Evolutionary conservation across 805 yeast species (phyloP), one percentile per base, ranked within the genome.

Genomic region (Starmerella roubikii): DNA sequence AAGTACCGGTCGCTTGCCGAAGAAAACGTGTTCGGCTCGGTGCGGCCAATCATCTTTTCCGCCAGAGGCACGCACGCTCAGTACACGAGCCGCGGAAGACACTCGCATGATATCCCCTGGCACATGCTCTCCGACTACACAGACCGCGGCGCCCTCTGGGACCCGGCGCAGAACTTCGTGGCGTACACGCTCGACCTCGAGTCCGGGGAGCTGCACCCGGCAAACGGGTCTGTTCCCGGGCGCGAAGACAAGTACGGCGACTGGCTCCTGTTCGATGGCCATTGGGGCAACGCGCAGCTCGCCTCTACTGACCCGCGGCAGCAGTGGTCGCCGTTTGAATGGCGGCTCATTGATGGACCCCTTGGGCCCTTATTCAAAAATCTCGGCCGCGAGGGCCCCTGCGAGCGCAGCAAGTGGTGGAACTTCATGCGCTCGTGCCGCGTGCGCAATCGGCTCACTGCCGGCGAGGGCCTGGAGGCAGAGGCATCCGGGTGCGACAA

Each of bases 61-160:
- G 95, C 96, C 0, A 67, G 95, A 46, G 98, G 98, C 0, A 88
- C 98, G 0, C 98, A 88, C 61, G 97, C 97, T 16, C 88, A 91
- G 58, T 88, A 88, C 56, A 93, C 91, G 1, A 72, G 91, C n/a
- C 86, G 80, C 0, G 98, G 98, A 0, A 94, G 86, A 54, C 94
- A 88, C 56, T 76, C 94, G 0, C 97, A 86, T 56, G 98, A 88
- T 58, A 68, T 86, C 34, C 98, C 98, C 1, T 86, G 83, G 61
- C 78, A 82, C 37, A 86, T 93, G 40, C 63, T 88, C 37, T 74
- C 83, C 37, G 98, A 88, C 62, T 88, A 83, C 60, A 84, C 98
- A 1, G 98, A 88, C 57, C 66, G 94, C 32, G 98, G 98, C 1
- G 80, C 93, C 2, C 64, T 88, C 52, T 88, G 98, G 98, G 93